Conservation (phyloP, 306 rosid species). For the Cucurbita pepo region DNA sequence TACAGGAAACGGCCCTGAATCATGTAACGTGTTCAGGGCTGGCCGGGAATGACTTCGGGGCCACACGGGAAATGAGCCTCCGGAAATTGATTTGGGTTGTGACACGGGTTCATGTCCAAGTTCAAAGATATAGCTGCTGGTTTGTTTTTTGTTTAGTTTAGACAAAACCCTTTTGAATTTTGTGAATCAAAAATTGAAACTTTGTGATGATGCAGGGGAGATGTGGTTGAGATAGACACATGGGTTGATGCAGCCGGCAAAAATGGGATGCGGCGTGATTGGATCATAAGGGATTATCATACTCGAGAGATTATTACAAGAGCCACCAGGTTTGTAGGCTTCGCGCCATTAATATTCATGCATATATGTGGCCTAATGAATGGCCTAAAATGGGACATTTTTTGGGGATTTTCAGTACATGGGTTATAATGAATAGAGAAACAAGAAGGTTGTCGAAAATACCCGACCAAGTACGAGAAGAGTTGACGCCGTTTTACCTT, state of each 20-base stretch:
- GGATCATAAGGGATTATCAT: conserved; percentile 68
- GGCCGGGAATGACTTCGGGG: conserved; percentile 73
- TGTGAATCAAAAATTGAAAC: background rate
- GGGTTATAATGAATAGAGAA: conserved; percentile 93
- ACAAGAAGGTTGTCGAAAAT: conserved; percentile 71
- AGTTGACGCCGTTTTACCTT: conserved; percentile 59
- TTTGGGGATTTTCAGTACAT: conserved; percentile 27
- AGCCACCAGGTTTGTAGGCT: conserved; percentile 52
- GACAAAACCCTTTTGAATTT: background rate
- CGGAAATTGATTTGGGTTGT: conserved; percentile 87
- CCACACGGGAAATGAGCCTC: conserved; percentile 77
- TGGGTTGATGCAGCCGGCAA: conserved; percentile 93
- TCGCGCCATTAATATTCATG: too few relatives aligned
- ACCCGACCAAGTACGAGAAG: conserved; percentile 63
- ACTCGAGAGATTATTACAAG: conserved; percentile 57
- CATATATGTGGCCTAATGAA: too few relatives aligned
- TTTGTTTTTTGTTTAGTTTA: background rate
- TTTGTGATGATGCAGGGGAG: conserved; percentile 43
- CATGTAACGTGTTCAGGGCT: conserved; percentile 75
- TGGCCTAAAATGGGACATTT: too few relatives aligned
- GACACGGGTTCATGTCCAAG: conserved; percentile 78
- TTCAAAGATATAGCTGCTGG: conserved; percentile 73
- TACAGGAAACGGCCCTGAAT: conserved; percentile 78
- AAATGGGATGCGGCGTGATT: conserved; percentile 92
- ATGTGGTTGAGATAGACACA: conserved; percentile 74